These are phyloP conservation scores for Mesembryanthemum crystallinum DNA, from an alignment of 148 eudicot species.

Conservation along the genomic window DNA sequence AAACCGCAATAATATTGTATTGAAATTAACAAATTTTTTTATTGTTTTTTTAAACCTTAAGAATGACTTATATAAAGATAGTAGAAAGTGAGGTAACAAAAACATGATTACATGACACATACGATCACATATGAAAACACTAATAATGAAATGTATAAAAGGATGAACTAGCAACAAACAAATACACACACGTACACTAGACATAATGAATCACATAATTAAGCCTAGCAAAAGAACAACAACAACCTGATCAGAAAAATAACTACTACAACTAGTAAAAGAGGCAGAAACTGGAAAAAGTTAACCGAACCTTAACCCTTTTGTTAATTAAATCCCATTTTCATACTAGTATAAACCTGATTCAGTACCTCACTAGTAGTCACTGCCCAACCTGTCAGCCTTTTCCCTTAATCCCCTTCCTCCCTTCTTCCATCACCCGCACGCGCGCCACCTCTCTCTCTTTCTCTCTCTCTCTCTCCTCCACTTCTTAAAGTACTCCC, in stretches of 20 bases:
- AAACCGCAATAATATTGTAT: too few species aligned
- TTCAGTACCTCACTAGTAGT: too few species aligned
- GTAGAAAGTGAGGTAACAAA: too few species aligned
- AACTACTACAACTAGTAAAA: neutral
- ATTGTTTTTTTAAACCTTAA: too few species aligned
- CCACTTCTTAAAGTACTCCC: neutral
- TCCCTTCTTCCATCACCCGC: conserved; percentile 28
- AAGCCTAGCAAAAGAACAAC: conserved; percentile 2
- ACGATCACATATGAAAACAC: too few species aligned
- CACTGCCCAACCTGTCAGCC: conserved; percentile 33
- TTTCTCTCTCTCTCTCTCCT: neutral
- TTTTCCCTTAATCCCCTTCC: neutral
- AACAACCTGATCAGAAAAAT: conserved; percentile 1
- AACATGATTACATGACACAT: too few species aligned
- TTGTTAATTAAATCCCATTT: too few species aligned
- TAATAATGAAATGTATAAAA: too few species aligned
- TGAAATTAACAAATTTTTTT: too few species aligned
- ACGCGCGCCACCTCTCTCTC: conserved; percentile 38
- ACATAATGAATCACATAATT: neutral
- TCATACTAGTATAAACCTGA: too few species aligned
- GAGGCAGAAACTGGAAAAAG: neutral
- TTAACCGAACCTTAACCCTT: conserved; percentile 15
- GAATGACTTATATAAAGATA: too few species aligned
- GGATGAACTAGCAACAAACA: neutral
- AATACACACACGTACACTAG: neutral